Base-by-base conservation (phyloP, 108 stramenopile species). In the Stephanodiscus triporus region DNA sequence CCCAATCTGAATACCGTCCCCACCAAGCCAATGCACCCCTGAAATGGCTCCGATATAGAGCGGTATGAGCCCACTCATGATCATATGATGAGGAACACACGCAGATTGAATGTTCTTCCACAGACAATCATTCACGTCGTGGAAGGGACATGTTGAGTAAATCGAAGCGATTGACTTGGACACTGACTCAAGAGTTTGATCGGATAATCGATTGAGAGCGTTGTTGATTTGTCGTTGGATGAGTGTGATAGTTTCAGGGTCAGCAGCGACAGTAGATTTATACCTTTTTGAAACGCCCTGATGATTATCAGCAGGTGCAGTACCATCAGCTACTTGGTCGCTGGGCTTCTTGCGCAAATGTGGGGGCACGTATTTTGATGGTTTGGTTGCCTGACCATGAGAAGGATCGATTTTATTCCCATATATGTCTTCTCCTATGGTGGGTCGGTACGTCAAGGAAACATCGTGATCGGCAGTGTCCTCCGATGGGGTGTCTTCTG, bases 401-500 rank as follows among this genome's bases (percentile, higher is more conserved):
- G 45, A 23, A n/a, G 40, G 11, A 17, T 89, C 93, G 26, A 91
- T 69, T 32, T 62, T 70, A 32, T 96, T 86, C 45, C 97, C 97
- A 65, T 98, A 98, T 48, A 98, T 97, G 73, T 98, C 97, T 85
- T 98, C 94, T 10, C 97, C 97, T 11, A 61, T 32, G 29, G 77
- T 60, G 16, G 97, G 97, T 58, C 70, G 74, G 59, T 98, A 98
- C 5, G 91, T 93, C 68, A 88, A 73, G n/a, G 77, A 65, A 45
- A 68, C 77, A 57, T 90, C 86, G 51, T 93, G 91, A 64, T 87
- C 84, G 9, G 70, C 73, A 23, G 68, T 13, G 38, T 60, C 19
- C 40, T 78, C 50, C 17, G 22, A 63, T 36, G 34, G 60, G 8
- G 54, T 56, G 16, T 75, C 48, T 4, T 51, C 73, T 19, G 80